These are phyloP conservation scores for Kodamaea suecica DNA, from an alignment of 1,139 yeast genomes.

Conservation along the genomic window DNA sequence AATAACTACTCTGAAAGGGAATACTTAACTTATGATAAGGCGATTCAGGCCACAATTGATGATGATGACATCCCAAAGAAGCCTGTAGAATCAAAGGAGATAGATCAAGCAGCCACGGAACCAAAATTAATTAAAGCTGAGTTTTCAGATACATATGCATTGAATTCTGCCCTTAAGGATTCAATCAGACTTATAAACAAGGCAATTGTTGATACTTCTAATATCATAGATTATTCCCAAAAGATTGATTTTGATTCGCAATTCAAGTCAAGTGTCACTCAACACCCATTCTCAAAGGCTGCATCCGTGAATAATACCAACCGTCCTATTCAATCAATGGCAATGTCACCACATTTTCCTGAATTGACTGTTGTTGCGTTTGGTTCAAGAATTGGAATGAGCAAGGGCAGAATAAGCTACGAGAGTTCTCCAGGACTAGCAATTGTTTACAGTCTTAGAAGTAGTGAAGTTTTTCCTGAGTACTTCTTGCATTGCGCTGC, in stretches of 20 bases:
- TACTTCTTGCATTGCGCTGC: slow-evolving; percentile 40
- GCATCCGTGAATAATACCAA: not conserved
- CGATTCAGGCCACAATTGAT: slow-evolving; percentile 24
- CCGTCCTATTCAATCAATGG: slow-evolving; percentile 37
- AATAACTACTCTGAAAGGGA: slow-evolving; percentile 16
- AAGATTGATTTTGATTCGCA: slow-evolving; percentile 9
- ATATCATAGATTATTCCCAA: slow-evolving; percentile 13
- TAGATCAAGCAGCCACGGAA: not conserved
- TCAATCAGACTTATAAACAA: slow-evolving; percentile 20
- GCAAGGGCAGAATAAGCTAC: slow-evolving; percentile 4
- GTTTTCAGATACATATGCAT: slow-evolving; percentile 10
- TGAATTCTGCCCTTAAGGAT: slow-evolving; percentile 16
- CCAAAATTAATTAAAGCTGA: not conserved
- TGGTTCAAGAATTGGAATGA: slow-evolving; percentile 7
- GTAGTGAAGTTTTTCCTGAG: slow-evolving; percentile 38
- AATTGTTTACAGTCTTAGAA: slow-evolving; percentile 26
- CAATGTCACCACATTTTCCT: slow-evolving; percentile 38
- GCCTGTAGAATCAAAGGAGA: not conserved
- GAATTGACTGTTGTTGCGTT: slow-evolving; percentile 43
- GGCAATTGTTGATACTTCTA: slow-evolving; percentile 10
- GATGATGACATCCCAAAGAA: not conserved
- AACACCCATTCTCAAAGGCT: slow-evolving; percentile 5
- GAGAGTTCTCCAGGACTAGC: slow-evolving; percentile 36
- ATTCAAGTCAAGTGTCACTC: slow-evolving; percentile 3
- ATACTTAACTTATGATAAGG: slow-evolving; percentile 28